A percentile compares a stretch with the other conserved stretches of the same genome.
These are phyloP conservation scores for Mycena citricolor DNA, from an alignment of 1,284 basidiomycete species.

Conservation along the genomic window DNA sequence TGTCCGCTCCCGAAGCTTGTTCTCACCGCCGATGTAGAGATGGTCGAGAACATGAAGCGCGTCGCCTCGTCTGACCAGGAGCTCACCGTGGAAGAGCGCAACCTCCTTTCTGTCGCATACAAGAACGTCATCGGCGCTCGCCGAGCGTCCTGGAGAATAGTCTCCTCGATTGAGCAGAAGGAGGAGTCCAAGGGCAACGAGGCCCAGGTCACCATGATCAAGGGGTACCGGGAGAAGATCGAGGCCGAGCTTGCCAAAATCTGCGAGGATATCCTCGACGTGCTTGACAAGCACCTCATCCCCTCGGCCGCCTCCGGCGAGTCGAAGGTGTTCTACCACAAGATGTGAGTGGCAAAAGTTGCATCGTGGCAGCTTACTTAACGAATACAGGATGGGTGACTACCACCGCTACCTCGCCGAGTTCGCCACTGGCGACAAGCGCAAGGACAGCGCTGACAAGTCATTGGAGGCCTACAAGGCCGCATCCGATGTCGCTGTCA, in stretches of 20 bases:
- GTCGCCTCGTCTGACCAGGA: conserved; percentile 97
- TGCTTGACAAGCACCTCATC: conserved; percentile 99
- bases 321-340: conserved; percentile 99
- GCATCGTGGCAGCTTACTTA: conserved; percentile 2
- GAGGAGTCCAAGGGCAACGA: conserved; percentile 99
- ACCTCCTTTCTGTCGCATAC: conserved; percentile 98
- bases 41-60: conserved; percentile 99
- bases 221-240: conserved; percentile 98
- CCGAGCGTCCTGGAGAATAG: conserved; percentile 98
- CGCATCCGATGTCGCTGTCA: conserved; percentile 96
- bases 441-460: conserved; percentile 98
- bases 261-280: conserved; percentile 99
- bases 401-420: conserved; percentile 99
- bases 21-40: conserved; percentile 58
- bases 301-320: conserved; percentile 97
- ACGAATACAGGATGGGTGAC: conserved; percentile 89
- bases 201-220: conserved; percentile 98
- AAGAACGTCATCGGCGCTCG: conserved; percentile 99
- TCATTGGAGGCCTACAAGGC: conserved; percentile 99
- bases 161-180: conserved; percentile 99
- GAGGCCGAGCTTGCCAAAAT: conserved; percentile 98
- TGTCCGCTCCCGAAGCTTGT: conserved; percentile 18
- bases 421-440: conserved; percentile 98
- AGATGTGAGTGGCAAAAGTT: conserved; percentile 98
- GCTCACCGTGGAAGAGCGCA: conserved; percentile 99